Conservation (phyloP, 345 rosid species). For the Murraya koenigii region DNA sequence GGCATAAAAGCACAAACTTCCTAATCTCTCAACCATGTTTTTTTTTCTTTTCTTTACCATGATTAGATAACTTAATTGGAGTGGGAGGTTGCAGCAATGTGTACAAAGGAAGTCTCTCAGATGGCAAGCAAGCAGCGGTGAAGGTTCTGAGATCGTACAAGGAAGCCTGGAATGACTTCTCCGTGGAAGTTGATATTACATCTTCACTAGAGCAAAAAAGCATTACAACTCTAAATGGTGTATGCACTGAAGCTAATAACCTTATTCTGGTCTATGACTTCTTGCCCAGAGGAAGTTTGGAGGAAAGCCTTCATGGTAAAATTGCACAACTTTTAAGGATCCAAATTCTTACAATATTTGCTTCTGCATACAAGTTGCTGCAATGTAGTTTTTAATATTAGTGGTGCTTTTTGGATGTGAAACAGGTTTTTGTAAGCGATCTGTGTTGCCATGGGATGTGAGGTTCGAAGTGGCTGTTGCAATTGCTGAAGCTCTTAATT, state of each 20-base stretch:
- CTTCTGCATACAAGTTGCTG: neutral
- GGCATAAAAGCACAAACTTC: conserved; percentile 2
- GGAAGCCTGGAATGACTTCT: conserved; percentile 43
- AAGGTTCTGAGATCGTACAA: conserved; percentile 45
- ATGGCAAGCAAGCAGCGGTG: conserved; percentile 40
- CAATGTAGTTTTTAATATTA: neutral
- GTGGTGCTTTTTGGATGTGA: neutral
- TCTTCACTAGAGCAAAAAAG: conserved; percentile 36
- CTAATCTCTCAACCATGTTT: neutral
- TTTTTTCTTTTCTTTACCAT: neutral
- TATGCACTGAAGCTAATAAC: conserved; percentile 32
- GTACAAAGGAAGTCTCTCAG: conserved; percentile 41
- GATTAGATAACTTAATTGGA: conserved; percentile 45
- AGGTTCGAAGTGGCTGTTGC: conserved; percentile 39
- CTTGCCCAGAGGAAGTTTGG: conserved; percentile 40
- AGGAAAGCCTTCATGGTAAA: conserved; percentile 48
- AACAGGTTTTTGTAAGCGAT: conserved; percentile 18
- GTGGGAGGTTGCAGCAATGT: conserved; percentile 54
- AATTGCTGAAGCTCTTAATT: conserved; percentile 40
- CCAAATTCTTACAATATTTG: neutral
- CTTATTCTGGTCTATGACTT: conserved; percentile 43
- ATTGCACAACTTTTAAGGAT: neutral
- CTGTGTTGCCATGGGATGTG: conserved; percentile 35
- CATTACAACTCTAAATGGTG: conserved; percentile 37
- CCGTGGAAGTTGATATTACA: conserved; percentile 37